Conservation (phyloP, 805 yeast genomes). For the Yamadazyma philogaea region DNA sequence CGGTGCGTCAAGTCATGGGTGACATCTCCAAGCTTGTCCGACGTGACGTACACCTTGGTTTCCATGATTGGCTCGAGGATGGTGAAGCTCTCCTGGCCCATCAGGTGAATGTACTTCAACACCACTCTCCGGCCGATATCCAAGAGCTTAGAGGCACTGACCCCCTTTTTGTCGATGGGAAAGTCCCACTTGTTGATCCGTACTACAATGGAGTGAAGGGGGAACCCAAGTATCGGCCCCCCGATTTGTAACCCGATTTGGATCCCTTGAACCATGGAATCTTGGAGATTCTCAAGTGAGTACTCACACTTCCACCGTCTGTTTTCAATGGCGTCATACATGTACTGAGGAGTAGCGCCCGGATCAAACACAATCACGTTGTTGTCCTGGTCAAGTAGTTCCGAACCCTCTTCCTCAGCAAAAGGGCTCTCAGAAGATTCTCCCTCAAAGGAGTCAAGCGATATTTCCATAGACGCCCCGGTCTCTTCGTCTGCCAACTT, state of each 20-base stretch:
- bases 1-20: slow-evolving; percentile 79
- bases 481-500: slow-evolving; percentile 18
- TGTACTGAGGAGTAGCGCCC: slow-evolving; percentile 23
- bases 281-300: slow-evolving; percentile 49
- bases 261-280: slow-evolving; percentile 55
- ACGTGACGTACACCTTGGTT: slow-evolving; percentile 61
- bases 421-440: slow-evolving; percentile 25
- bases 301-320: slow-evolving; percentile 50
- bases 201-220: slow-evolving; percentile 60
- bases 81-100: slow-evolving; percentile 35
- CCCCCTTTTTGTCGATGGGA: slow-evolving; percentile 46
- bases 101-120: slow-evolving; percentile 19
- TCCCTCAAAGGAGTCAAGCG: slow-evolving; percentile 39
- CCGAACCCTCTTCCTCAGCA: slow-evolving; percentile 40
- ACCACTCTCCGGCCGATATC: slow-evolving; percentile 42
- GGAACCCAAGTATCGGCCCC: slow-evolving; percentile 55
- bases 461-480: slow-evolving; percentile 23
- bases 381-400: slow-evolving; percentile 45
- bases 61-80: slow-evolving; percentile 88
- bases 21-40: slow-evolving; percentile 76
- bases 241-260: slow-evolving; percentile 64
- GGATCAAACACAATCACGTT: slow-evolving; percentile 42
- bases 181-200: slow-evolving; percentile 50
- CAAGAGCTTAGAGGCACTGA: slow-evolving; percentile 40
- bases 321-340: slow-evolving; percentile 24